A percentile compares a stretch with the other conserved stretches of the same genome.
Evolutionary conservation across 495 filamentous ascomycete species (phyloP).

Genomic region (Niebla homalea): DNA sequence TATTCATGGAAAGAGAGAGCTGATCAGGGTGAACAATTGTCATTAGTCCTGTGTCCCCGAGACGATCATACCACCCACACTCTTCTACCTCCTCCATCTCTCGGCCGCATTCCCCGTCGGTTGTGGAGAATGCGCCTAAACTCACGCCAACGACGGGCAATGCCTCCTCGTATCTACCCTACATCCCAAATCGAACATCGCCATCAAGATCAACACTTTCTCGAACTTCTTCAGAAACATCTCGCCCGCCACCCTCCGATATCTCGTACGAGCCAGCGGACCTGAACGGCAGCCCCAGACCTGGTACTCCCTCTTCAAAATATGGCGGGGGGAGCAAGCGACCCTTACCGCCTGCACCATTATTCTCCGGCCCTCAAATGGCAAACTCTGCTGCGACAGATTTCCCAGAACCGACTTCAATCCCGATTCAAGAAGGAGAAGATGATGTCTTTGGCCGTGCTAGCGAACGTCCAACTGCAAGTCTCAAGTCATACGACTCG

Average conservation of each 20-base stretch:
- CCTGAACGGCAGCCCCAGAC: conserved; percentile 77
- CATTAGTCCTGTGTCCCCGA: conserved; percentile 14
- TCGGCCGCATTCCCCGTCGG: conserved; percentile 39
- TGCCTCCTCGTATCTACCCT: conserved; percentile 37
- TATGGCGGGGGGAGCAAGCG: conserved; percentile 76
- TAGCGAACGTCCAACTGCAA: conserved; percentile 26
- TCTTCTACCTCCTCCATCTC: conserved; percentile 16
- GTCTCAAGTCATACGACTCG: conserved; percentile 40
- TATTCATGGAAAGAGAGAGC: not conserved
- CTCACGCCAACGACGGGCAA: conserved; percentile 43
- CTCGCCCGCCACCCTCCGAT: conserved; percentile 52
- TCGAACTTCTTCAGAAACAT: conserved; percentile 48
- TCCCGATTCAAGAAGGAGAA: conserved; percentile 38
- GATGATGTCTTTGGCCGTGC: conserved; percentile 64
- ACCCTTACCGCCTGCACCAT: conserved; percentile 81
- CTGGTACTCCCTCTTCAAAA: conserved; percentile 75
- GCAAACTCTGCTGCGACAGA: conserved; percentile 33
- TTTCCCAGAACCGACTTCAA: conserved; percentile 30
- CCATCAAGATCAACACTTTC: conserved; percentile 58
- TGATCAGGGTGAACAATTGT: too few relatives aligned
- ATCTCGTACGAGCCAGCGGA: conserved; percentile 73
- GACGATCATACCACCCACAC: conserved; percentile 11
- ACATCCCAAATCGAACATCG: conserved; percentile 39
- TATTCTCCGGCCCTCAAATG: conserved; percentile 46
- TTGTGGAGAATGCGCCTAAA: conserved; percentile 38